phyloP scores from a whole-genome alignment of 805 yeast species.

The Candida anglica region DNA sequence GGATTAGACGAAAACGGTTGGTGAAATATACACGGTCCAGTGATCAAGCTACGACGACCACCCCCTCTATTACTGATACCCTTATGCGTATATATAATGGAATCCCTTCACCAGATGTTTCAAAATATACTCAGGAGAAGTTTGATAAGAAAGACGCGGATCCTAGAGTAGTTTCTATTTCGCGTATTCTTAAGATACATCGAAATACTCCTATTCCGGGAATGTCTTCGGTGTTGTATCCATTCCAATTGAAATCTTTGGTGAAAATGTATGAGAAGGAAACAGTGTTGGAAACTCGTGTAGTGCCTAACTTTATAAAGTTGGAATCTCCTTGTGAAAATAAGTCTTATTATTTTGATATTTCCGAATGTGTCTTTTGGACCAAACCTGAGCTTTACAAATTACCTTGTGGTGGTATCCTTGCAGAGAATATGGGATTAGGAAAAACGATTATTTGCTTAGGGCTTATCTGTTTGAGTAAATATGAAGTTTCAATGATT shows the following conservation, averaged over 20 bases:
- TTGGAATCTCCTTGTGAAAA: slow-evolving; percentile 14
- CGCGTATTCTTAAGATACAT: neutral
- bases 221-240: slow-evolving; percentile 46
- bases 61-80: slow-evolving; percentile 11
- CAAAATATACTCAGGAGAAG: slow-evolving; percentile 11
- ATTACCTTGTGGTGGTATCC: slow-evolving; percentile 57
- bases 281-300: slow-evolving; percentile 20
- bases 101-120: slow-evolving; percentile 25
- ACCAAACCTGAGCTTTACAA: slow-evolving; percentile 37
- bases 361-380: slow-evolving; percentile 22
- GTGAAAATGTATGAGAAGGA: slow-evolving; percentile 59
- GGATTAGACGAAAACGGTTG: slow-evolving; percentile 16
- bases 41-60: too few relatives aligned
- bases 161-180: neutral
- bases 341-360: slow-evolving; percentile 32
- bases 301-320: slow-evolving; percentile 32
- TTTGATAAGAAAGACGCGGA: slow-evolving; percentile 5
- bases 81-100: slow-evolving; percentile 31
- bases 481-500: slow-evolving; percentile 44
- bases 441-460: slow-evolving; percentile 63
- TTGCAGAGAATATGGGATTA: slow-evolving; percentile 68
- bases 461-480: slow-evolving; percentile 53
- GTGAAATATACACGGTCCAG: too few relatives aligned
- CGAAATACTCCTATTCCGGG: slow-evolving; percentile 27
- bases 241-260: slow-evolving; percentile 59